Base-by-base conservation (phyloP, 768 basidiomycete species). In the Rhizopogon salebrosus region DNA sequence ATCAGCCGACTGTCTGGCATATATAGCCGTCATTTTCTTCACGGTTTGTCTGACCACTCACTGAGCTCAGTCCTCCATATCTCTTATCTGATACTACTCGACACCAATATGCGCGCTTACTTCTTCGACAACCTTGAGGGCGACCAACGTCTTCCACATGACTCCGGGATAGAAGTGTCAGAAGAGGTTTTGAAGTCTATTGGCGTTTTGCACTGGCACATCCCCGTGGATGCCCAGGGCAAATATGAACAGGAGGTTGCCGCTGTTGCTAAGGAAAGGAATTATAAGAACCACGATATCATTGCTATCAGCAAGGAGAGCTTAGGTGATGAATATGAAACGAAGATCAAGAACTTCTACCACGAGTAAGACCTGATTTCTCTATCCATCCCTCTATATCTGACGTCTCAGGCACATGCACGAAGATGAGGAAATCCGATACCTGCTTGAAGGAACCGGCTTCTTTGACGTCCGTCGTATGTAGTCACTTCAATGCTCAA, bases 341-440 rank as follows among this genome's bases (percentile, higher is more conserved):
- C 76, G 22, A 93, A 87, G 71, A 80, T 93, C 67, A 87, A 87
- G 67, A 75, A 66, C 2, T 92, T 94, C 71, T 94, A 89, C 62
- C 76, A 86, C 56, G 90, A 92, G 87, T 89, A 64, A 55, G 83
- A 65, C n/a, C n/a, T 27, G 22, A 24, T 2, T 35, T 26, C 20
- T 36, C 23, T 18, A n/a, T 13, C 27, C n/a, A 16, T 13, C 7
- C 6, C 10, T 10, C 56, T 56, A 49, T 50, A 51, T 43, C 22
- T 40, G 20, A 53, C 24, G 13, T 31, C n/a, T 18, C 62, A 90
- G 88, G 64, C 92, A 95, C 63, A 79, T 95, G 75, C 92, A 95
- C 61, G 92, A 95, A 68, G 93, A 95, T 60, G 93, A 98, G 64
- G 93, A 95, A 72, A 95, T 94, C 63, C 78, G 92, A 5, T 95